Evolutionary conservation across 768 basidiomycete species (phyloP), one percentile per base, ranked within the genome.

Genomic region (Mycena polygramma): DNA sequence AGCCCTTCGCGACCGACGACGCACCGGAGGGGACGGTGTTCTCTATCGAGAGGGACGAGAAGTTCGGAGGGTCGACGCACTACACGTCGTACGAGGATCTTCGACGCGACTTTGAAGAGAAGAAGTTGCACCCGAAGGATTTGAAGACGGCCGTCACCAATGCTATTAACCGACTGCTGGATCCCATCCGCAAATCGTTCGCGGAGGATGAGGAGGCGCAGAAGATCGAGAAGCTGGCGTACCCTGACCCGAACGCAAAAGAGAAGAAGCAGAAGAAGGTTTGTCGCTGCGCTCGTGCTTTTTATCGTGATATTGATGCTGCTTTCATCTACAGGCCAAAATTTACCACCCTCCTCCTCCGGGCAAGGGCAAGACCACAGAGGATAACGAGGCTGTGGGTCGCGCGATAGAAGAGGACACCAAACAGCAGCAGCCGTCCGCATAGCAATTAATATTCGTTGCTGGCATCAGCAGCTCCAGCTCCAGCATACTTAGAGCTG

Each of bases 21-120:
- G 95, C 96, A 6, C 95, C 96, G 0, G 87, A 87, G 20, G 95
- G 92, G 6, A 91, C 94, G 0, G 86, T 98, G 52, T 95, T 98
- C 79, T 91, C 90, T 45, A 87, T 99, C 70, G 81, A 85, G 55
- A 84, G 96, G 37, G 90, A 94, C 57, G 92, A 89, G 75, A 94
- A 96, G 80, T 91, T 88, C 71, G 96, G 96, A 9, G 95, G 96
- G 4, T 82, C 90, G 60, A 83, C 88, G 63, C 95, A 98, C 79
- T 97, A 94, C 83, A 75, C 74, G 46, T 84, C 84, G 7, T 94
- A 89, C 79, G 86, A 86, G 19, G 87, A 88, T 54, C 77, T 98
- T 72, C 85, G 93, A 79, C 83, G 84, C n/a, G 94, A 93, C 62
- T 99, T 96, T 77, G 89, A 85, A 36, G 86, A 84, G 68, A 92